Percentiles rank a stretch among this genome's conserved stretches.
These are phyloP conservation scores for Dunaliella primolecta DNA, from an alignment of 139 green algal species.

Conservation along the genomic window DNA sequence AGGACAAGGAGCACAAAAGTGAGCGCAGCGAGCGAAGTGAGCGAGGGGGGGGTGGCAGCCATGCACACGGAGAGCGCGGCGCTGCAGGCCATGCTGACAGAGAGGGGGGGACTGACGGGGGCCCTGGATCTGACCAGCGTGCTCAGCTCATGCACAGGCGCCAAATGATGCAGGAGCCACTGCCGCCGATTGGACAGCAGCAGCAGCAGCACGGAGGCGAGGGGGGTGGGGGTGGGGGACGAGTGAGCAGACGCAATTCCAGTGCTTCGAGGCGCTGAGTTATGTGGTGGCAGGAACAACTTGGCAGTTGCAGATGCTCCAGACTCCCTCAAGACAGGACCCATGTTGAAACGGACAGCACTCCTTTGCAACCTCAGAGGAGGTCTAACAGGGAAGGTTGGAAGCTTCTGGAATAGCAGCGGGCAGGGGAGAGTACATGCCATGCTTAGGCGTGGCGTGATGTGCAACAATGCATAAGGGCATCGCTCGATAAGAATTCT, in stretches of 20 bases:
- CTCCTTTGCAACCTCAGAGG: too few species aligned
- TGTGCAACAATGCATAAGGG: too few species aligned
- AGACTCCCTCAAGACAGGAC: too few species aligned
- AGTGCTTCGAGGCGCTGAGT: not conserved
- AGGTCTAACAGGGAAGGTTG: too few species aligned
- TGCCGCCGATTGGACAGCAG: not conserved
- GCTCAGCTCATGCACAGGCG: not conserved
- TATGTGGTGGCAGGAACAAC: too few species aligned
- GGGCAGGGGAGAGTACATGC: too few species aligned
- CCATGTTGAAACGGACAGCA: too few species aligned
- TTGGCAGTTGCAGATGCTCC: too few species aligned
- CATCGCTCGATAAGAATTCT: too few species aligned
- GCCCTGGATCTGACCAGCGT: not conserved
- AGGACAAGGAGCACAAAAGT: not conserved
- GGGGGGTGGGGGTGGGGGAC: too few species aligned
- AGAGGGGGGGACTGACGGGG: not conserved
- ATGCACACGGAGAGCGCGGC: not conserved
- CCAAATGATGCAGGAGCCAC: not conserved
- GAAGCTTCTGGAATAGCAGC: too few species aligned
- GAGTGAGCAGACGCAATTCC: not conserved
- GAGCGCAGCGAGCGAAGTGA: not conserved
- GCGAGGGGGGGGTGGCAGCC: not conserved
- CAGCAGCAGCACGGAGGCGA: not conserved
- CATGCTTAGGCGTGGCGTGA: too few species aligned
- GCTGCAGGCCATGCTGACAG: not conserved